Conservation (phyloP, 2,329 filamentous ascomycete species). For the Aspergillus sp. region DNA sequence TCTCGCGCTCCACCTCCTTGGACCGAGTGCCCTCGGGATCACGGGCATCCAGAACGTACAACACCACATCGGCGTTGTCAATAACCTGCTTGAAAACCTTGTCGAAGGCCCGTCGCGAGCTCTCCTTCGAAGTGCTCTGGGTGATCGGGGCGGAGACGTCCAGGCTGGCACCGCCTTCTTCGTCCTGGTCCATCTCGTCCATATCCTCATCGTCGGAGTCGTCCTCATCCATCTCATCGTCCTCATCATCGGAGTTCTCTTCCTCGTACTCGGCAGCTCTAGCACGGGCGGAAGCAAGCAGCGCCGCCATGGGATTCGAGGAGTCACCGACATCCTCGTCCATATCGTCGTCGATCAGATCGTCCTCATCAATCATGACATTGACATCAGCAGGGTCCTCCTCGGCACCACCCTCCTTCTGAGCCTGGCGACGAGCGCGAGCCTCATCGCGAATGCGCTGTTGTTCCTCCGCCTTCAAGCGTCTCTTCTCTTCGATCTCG, state of each 20-base stretch:
- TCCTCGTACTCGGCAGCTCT: constrained; percentile 51
- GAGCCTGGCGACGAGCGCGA: constrained; percentile 43
- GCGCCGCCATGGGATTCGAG: constrained; percentile 53
- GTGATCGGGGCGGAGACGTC: constrained; percentile 50
- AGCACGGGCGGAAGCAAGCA: constrained; percentile 49
- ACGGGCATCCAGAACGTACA: constrained; percentile 90
- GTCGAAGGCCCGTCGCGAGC: constrained; percentile 84
- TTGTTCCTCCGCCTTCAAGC: constrained; percentile 77
- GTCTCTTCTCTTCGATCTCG: constrained; percentile 87
- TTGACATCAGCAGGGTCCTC: constrained; percentile 35
- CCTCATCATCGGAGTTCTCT: constrained; percentile 50
- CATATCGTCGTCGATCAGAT: constrained; percentile 50
- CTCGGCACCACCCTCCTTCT: constrained; percentile 36
- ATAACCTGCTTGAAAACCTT: constrained; percentile 95
- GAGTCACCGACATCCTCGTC: constrained; percentile 45
- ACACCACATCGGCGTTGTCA: constrained; percentile 82
- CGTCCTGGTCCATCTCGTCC: constrained; percentile 52
- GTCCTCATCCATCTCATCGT: constrained; percentile 59
- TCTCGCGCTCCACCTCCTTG: constrained; percentile 82
- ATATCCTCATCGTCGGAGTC: constrained; percentile 47
- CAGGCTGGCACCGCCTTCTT: constrained; percentile 54
- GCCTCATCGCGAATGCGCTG: constrained; percentile 70
- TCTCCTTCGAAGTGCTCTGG: constrained; percentile 50
- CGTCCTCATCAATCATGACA: constrained; percentile 51
- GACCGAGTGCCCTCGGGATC: constrained; percentile 90